phyloP scores from a whole-genome alignment of 1,284 basidiomycete genomes.

The Ganoderma lucidum region DNA sequence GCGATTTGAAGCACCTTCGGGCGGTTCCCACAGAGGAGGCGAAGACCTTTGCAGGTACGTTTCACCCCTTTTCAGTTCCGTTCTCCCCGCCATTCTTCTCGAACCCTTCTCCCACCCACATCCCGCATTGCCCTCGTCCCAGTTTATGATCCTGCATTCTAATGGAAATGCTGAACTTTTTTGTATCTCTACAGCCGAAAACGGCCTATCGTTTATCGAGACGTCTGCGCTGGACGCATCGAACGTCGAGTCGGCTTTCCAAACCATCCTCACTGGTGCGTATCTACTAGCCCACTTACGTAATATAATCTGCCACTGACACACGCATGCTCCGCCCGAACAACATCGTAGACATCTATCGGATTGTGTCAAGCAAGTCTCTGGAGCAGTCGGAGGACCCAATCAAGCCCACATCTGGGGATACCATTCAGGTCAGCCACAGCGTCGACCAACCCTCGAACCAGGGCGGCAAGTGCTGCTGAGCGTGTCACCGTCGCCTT shows the following conservation, averaged over 20 bases:
- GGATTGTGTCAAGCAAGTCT: constrained; percentile 90
- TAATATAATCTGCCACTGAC: neutral
- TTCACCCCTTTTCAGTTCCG: neutral
- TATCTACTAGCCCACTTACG: constrained; percentile 26
- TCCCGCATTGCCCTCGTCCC: neutral
- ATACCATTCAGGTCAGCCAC: constrained; percentile 81
- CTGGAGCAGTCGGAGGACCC: constrained; percentile 83
- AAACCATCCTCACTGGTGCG: constrained; percentile 94
- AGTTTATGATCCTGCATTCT: constrained; percentile 4
- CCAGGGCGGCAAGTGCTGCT: constrained; percentile 54
- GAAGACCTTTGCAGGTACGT: constrained; percentile 84
- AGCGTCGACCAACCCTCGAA: constrained; percentile 51
- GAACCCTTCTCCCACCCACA: neutral
- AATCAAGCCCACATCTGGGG: constrained; percentile 74
- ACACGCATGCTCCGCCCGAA: too few species aligned
- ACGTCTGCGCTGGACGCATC: constrained; percentile 99
- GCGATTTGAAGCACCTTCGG: constrained; percentile 96
- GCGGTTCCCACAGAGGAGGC: constrained; percentile 97
- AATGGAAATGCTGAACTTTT: neutral
- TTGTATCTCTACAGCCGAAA: constrained; percentile 60
- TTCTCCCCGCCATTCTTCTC: neutral
- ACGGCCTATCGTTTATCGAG: constrained; percentile 95
- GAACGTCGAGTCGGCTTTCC: constrained; percentile 97
- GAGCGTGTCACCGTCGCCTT: constrained; percentile 24
- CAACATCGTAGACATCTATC: constrained; percentile 84